Evolutionary conservation across 164 flowering plant genomes (phyloP), one percentile per base, ranked within the genome.

Genomic region (Stephania yunnanensis): DNA sequence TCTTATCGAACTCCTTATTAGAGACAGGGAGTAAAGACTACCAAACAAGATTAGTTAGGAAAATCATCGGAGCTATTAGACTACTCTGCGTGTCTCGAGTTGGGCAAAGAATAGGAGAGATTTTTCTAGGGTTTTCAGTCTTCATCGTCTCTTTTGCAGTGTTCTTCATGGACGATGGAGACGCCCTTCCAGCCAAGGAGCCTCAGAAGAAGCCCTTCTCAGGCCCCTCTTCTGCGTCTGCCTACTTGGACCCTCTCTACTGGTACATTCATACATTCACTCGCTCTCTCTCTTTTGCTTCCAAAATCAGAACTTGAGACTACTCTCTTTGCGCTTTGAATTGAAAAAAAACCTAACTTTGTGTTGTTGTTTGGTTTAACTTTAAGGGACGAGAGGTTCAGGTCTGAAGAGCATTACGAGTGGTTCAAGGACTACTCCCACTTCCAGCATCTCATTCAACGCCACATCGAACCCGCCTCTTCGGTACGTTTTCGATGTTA

Each of bases 351-450:
- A 15, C 22, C 42, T 63, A 31, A 20, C 15, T 25, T 44, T 70
- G 69, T 36, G 42, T 36, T 36, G 42, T 36, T 36, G 42, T 36
- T 36, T 36, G 42, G 42, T 31, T 25, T 73, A 3, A 55, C 68
- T 20, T 80, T 36, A 82, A 93, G 99, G 99, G 85, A 93, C 66
- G 82, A 87, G 68, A 80, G 99, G 48, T 95, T 95, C 81, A 76
- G 87, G 12, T 70, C 80, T 2, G 97, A 95, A 77, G 99, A 90
- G 55, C 94, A 95, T 69, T 93, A 93, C 67, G 99, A 95, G 78
- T 95, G 99, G 97, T 83, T 91, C 71, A 95, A 93, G 82, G 99
- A 93, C 71, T 93, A 92, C 80, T 86, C 97, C 67, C 95, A 92
- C 77, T 95, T 95, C 65, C 92, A 87, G 1, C 92, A 91, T 79